A percentile compares a stretch with the other conserved stretches of the same genome.
Evolutionary conservation across 225 moss, liverwort and hornwort species (phyloP).

Genomic region (Neckera pumila): DNA sequence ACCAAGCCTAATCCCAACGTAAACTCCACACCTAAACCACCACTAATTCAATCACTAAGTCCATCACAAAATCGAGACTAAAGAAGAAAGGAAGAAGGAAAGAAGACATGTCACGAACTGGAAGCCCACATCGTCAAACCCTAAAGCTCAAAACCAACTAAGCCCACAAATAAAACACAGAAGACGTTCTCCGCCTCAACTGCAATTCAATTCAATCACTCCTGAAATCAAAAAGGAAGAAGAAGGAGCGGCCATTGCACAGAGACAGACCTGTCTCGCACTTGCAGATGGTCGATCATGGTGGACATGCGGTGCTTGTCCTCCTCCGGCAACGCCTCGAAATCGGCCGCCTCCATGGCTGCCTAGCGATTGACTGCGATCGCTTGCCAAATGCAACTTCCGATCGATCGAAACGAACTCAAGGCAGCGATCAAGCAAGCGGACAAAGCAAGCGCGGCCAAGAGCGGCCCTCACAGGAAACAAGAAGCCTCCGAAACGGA

Average conservation of each 20-base stretch:
- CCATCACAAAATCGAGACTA: neutral
- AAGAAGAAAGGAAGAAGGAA: neutral
- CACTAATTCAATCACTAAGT: neutral
- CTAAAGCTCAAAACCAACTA: neutral
- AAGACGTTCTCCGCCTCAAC: neutral
- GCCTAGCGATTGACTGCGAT: neutral
- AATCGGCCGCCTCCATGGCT: constrained; percentile 79
- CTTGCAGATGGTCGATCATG: constrained; percentile 98
- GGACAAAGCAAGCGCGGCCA: neutral
- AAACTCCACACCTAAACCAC: neutral
- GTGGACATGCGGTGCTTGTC: constrained; percentile 94
- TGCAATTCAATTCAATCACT: neutral
- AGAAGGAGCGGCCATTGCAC: neutral
- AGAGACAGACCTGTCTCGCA: constrained; percentile 70
- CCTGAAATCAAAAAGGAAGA: no score
- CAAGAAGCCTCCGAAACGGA: neutral
- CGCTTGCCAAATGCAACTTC: neutral
- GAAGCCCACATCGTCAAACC: neutral
- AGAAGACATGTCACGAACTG: constrained; percentile 53
- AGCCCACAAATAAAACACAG: no score
- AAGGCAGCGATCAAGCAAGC: neutral
- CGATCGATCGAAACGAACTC: neutral
- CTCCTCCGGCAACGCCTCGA: constrained; percentile 77
- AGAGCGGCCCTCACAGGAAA: neutral
- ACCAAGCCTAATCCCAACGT: neutral